Evolutionary conservation across 202 grass and related monocot species (phyloP), one percentile per base, ranked within the genome.

Genomic region (Setaria italica): DNA sequence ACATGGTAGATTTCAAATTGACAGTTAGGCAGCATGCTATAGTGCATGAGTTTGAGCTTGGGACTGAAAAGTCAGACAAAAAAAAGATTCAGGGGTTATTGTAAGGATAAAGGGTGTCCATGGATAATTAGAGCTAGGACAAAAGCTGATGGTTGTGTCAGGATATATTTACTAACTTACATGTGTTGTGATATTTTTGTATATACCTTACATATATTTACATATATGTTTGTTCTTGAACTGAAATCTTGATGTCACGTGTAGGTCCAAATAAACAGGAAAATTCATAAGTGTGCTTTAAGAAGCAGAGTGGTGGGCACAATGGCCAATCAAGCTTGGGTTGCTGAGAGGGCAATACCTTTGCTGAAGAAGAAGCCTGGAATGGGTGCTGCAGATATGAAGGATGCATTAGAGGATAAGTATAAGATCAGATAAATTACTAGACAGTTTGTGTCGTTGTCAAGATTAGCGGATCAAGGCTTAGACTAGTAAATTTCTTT

Each of bases 341-440:
- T 76, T 4, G 73, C 16, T 7, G 34, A 76, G 3, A 76, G 32
- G 15, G 34, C 34, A 2, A 8, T 58, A 9, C 2, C 33, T 4
- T 12, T 41, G 7, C 13, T 73, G 25, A 73, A 53, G 21, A 73
- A 2, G 5, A 21, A n/a, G 11, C 47, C 47, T 3, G 1, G 8
- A 0, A 42, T 76, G 33, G 51, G 32, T 4, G 33, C 33, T 7
- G 57, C n/a, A 12, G n/a, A 63, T 8, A 1, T 78, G 11, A 15
- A 62, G 17, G 1, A 1, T 1, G 6, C 1, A 0, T 9, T 78
- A 0, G 4, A 47, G 1, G 12, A 63, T 0, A 29, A 29, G 1
- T 58, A 78, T 13, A 60, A 63, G 6, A 9, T 78, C 2, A 45
- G 1, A 47, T 48, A 6, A 1, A 0, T 0, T 79, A 79, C 25